Evolutionary conservation across 1,284 basidiomycete species (phyloP), one percentile per base, ranked within the genome.

Genomic region (Microbotryum lychnidis-dioicae): DNA sequence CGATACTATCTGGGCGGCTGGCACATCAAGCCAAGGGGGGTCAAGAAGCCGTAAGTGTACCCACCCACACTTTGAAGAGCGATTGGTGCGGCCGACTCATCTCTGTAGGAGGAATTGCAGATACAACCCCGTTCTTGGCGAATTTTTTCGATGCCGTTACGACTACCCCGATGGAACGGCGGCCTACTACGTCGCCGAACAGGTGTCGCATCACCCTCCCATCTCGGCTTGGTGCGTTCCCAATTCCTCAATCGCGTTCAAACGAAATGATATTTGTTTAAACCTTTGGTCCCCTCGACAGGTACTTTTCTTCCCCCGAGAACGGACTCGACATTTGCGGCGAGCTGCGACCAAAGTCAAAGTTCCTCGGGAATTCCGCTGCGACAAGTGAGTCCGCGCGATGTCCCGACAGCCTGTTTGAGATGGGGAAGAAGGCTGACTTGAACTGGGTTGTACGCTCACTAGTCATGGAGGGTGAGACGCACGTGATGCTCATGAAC

Each of bases 11-110:
- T 97, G 50, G 89, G 90, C n/a, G 94, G 94, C 50, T 99, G 94
- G 94, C 96, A 98, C 77, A 96, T 97, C 79, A 97, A 98, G 78
- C 93, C 94, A 48, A 96, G 92, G 77, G 94, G 94, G 66, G 96
- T 98, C 67, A 98, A 98, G 87, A 98, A 98, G 79, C 94, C 94
- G 83, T 92, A 72, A 77, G 86, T 80, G 60, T 9, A 9, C n/a
- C 27, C 23, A n/a, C n/a, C 23, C n/a, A 31, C 48, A 23, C 29
- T 21, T 16, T 37, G 31, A 33, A 54, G 25, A 49, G 51, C 27
- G 33, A 50, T 27, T 8, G 27, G 33, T 8, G 18, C 16, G 9
- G 10, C 52, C 20, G 20, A 57, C 37, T 25, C 49, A 21, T 18
- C 25, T 23, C 31, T 31, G 31, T 31, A 9, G 31, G 7, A 31